Evolutionary conservation across 139 green algal genomes (phyloP), one percentile per base, ranked within the genome.

Genomic region (Pleodorina starrii): DNA sequence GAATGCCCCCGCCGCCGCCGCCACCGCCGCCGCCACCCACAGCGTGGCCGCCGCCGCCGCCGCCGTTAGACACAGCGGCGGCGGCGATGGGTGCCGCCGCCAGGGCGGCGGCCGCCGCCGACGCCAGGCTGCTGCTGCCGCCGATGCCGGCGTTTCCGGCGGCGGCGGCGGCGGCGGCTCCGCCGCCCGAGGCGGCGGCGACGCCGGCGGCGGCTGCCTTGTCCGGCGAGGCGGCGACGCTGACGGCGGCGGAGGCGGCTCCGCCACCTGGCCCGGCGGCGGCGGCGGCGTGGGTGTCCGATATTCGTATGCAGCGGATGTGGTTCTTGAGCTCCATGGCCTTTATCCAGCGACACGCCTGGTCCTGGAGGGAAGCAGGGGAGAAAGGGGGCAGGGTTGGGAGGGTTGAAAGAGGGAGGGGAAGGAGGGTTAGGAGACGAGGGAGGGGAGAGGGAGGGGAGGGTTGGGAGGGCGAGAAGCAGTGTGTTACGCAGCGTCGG

Each of bases 291-390:
- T 54, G n/a, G 40, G 79, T 25, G 42, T 86, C 79, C 0, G 40
- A 59, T 27, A 87, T 46, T 27, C 81, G 38, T 29, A 87, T 44
- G 40, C 91, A 79, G 1, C 94, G 85, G 72, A 98, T 93, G 4
- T 93, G 93, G 68, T 92, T 92, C 36, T 93, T 94, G 0, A 77
- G 57, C 90, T 97, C 95, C 93, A 97, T 95, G 29, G 90, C 89
- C 57, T 96, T 96, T 21, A 97, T 92, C 96, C 96, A 98, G 60
- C 93, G 93, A 87, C 68, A 81, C 2, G 95, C 95, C 81, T 98
- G 96, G 38, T 91, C 93, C 72, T 96, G 94, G 23, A 93, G 94
- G n/a, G n/a, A n/a, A n/a, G n/a, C n/a, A n/a, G n/a, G n/a, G n/a
- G n/a, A n/a, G n/a, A n/a, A n/a, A n/a, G n/a, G n/a, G n/a, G n/a